A percentile compares a stretch with the other conserved stretches of the same genome.
Evolutionary conservation across 164 flowering plant genomes (phyloP).

Genomic region (Vitis labrusca): DNA sequence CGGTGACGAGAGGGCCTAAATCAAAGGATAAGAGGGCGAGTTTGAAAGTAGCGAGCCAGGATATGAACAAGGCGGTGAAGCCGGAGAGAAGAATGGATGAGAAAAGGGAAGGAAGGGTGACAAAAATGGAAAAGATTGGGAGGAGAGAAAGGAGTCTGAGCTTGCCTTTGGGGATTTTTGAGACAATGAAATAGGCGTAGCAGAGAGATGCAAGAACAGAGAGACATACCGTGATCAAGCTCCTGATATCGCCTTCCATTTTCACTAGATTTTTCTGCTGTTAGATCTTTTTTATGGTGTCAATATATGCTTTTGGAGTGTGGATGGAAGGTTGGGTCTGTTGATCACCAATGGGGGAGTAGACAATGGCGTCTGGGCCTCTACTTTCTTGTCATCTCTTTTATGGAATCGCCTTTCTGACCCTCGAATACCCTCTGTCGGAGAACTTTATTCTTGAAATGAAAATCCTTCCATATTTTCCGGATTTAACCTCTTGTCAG

Average conservation of each 20-base stretch:
- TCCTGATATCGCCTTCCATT: conserved; percentile 30
- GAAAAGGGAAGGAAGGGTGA: conserved; percentile 26
- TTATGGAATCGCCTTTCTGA: no score
- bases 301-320: no score
- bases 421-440: no score
- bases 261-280: no score
- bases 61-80: conserved; percentile 23
- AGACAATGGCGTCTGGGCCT: no score
- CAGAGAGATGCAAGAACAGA: conserved; percentile 18
- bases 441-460: no score
- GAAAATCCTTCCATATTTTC: no score
- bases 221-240: conserved; percentile 24
- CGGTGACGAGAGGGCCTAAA: conserved; percentile 27
- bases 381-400: no score
- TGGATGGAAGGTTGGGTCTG: no score
- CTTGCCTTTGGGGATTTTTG: conserved; percentile 23
- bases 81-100: conserved; percentile 10
- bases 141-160: conserved; percentile 28
- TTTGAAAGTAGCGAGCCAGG: conserved; percentile 44
- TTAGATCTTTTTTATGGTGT: no score
- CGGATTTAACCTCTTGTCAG: no score
- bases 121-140: conserved; percentile 34
- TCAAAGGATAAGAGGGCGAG: conserved; percentile 42
- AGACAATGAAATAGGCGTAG: conserved; percentile 28
- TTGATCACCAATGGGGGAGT: no score